Percentiles rank a stretch among this genome's conserved stretches.
Evolutionary conservation across 192 early-diverging fungal species (phyloP).

Genomic region (Coemansia sp.): DNA sequence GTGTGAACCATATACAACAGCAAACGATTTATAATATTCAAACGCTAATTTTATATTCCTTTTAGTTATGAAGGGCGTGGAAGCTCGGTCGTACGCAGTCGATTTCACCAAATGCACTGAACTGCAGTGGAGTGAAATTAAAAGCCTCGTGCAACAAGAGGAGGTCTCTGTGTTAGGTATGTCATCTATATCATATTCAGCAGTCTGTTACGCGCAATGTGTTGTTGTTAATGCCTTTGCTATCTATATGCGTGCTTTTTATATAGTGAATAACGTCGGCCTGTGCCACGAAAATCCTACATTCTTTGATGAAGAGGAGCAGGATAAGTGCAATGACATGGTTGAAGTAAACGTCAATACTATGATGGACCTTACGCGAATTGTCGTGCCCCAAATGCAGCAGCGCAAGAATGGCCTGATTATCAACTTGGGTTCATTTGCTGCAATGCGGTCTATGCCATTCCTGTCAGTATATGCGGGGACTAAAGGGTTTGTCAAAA

Average conservation of each 20-base stretch:
- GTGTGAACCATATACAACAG: background rate
- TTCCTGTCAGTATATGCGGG: constrained; percentile 88
- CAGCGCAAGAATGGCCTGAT: constrained; percentile 74
- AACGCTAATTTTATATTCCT: background rate
- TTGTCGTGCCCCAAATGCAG: constrained; percentile 80
- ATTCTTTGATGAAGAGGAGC: constrained; percentile 76
- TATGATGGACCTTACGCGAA: constrained; percentile 76
- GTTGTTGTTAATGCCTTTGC: constrained; percentile 11
- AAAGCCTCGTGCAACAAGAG: constrained; percentile 55
- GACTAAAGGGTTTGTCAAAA: constrained; percentile 81
- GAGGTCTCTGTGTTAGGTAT: constrained; percentile 47
- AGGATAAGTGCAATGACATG: constrained; percentile 68
- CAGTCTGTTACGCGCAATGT: background rate
- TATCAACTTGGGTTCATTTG: constrained; percentile 89
- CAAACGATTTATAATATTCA: background rate
- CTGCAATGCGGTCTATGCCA: constrained; percentile 78
- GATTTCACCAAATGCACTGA: constrained; percentile 70
- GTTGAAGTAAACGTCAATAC: constrained; percentile 82
- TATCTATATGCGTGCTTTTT: background rate
- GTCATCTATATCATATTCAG: background rate
- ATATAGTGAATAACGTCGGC: constrained; percentile 89
- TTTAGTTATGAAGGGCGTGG: constrained; percentile 50
- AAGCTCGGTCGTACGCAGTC: constrained; percentile 67
- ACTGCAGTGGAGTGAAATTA: constrained; percentile 63
- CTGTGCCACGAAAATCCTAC: constrained; percentile 86